Percentiles rank a stretch among this genome's conserved stretches.
Conservation (phyloP, 139 green algal genomes). For the Chlamydomonas incerta region DNA sequence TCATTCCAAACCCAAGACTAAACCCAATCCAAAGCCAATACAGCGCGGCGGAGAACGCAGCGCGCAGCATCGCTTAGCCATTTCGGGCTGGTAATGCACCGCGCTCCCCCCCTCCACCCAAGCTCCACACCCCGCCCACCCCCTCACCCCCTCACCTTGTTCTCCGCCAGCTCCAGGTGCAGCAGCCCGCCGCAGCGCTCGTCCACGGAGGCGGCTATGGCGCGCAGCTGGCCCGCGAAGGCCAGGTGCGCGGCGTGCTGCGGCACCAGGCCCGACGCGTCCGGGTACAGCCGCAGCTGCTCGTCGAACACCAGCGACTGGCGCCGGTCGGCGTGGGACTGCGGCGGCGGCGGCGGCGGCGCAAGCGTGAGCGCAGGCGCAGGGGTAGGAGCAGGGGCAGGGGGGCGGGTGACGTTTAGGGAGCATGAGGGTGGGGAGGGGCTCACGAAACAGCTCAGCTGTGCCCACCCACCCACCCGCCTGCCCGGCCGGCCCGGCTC, state of each 20-base stretch:
- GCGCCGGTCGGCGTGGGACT: slow-evolving; percentile 40
- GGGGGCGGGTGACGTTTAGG: too few relatives aligned
- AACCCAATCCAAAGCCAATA: too few relatives aligned
- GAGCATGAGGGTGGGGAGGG: too few relatives aligned
- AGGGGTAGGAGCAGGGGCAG: too few relatives aligned
- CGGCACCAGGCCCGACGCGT: slow-evolving; percentile 13
- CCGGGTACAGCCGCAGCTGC: slow-evolving; percentile 49
- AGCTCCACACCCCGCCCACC: background rate
- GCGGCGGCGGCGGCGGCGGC: background rate
- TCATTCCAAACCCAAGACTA: too few relatives aligned
- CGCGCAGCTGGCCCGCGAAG: slow-evolving; percentile 30
- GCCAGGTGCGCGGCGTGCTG: background rate
- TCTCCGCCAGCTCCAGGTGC: slow-evolving; percentile 56
- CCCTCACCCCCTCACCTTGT: slow-evolving; percentile 23
- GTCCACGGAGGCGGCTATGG: slow-evolving; percentile 35
- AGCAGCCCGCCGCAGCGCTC: slow-evolving; percentile 38
- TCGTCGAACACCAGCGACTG: slow-evolving; percentile 14
- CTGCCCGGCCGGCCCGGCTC: too few relatives aligned
- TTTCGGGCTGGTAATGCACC: too few relatives aligned
- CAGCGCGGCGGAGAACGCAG: too few relatives aligned
- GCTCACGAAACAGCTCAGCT: too few relatives aligned
- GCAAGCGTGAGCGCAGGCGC: background rate
- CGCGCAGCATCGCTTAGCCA: too few relatives aligned
- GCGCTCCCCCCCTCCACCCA: background rate
- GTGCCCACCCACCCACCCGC: too few relatives aligned